Evolutionary conservation across 257 asterid genomes (phyloP).

Genomic region (Coffea canephora): DNA sequence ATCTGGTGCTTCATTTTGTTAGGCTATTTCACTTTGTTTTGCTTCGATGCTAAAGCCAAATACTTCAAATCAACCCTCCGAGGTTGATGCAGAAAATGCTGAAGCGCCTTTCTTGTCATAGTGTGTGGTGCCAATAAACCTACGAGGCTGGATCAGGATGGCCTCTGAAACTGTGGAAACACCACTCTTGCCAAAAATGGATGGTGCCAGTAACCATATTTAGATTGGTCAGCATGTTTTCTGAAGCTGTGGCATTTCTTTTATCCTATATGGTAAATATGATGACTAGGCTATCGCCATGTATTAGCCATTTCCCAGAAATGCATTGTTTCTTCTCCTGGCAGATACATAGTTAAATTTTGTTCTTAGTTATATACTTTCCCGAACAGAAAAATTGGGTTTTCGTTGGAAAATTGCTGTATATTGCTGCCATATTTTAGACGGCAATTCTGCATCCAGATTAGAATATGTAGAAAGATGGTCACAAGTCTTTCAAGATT

Average conservation of each 20-base stretch:
- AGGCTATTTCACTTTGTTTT: constrained; percentile 59
- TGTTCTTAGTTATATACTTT: no score
- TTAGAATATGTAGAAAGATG: no score
- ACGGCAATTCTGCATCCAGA: no score
- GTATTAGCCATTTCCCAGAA: neutral
- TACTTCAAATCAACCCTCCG: constrained; percentile 29
- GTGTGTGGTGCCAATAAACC: neutral
- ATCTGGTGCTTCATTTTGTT: constrained; percentile 7
- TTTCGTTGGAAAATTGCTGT: no score
- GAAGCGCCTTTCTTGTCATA: constrained; percentile 72
- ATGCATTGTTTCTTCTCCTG: neutral
- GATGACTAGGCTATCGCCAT: neutral
- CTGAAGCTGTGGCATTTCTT: neutral
- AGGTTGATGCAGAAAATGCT: constrained; percentile 37
- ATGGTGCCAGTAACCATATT: no score
- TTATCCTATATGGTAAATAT: neutral
- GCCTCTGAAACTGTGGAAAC: neutral
- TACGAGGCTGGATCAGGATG: neutral
- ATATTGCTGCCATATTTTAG: no score
- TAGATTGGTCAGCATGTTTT: no score
- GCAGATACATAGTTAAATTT: neutral
- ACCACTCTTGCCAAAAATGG: no score
- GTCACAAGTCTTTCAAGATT: no score
- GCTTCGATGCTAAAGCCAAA: constrained; percentile 61
- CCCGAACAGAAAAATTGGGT: no score